Evolutionary conservation across 352 stramenopile species (phyloP).

Genomic region (Globisporangium alternatum): DNA sequence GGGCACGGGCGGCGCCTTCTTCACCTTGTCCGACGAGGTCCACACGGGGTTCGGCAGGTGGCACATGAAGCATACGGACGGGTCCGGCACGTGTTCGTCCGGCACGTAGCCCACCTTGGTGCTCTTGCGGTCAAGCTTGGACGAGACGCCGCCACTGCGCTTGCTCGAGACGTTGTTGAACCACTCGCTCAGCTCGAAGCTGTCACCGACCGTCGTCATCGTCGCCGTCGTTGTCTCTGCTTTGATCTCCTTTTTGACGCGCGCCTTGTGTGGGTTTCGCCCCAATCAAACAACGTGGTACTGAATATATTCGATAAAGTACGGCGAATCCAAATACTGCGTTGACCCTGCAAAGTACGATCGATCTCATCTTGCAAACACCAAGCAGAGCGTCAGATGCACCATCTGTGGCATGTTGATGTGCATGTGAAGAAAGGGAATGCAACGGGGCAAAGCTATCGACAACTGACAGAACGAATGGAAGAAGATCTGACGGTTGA

Average conservation of each 20-base stretch:
- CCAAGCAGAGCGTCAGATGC: no score
- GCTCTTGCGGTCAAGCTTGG: constrained; percentile 33
- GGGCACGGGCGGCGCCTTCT: constrained; percentile 50
- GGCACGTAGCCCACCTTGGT: constrained; percentile 26
- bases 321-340: background rate
- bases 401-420: background rate
- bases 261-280: constrained; percentile 14
- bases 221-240: background rate
- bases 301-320: background rate
- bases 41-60: constrained; percentile 56
- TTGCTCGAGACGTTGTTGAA: constrained; percentile 48
- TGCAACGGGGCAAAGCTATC: background rate
- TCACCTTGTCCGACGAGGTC: constrained; percentile 58
- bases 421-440: background rate
- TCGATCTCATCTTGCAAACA: background rate
- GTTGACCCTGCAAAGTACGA: constrained; percentile 27
- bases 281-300: constrained; percentile 20
- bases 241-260: constrained; percentile 17
- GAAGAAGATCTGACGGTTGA: background rate
- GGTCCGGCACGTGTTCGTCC: constrained; percentile 11
- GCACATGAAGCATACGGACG: constrained; percentile 54
- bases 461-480: background rate
- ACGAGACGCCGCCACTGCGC: constrained; percentile 1
- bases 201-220: constrained; percentile 43
- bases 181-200: constrained; percentile 82